Percentiles rank a stretch among this genome's conserved stretches.
Evolutionary conservation across 768 basidiomycete genomes (phyloP).

Genomic region (Lentinula detonsa): DNA sequence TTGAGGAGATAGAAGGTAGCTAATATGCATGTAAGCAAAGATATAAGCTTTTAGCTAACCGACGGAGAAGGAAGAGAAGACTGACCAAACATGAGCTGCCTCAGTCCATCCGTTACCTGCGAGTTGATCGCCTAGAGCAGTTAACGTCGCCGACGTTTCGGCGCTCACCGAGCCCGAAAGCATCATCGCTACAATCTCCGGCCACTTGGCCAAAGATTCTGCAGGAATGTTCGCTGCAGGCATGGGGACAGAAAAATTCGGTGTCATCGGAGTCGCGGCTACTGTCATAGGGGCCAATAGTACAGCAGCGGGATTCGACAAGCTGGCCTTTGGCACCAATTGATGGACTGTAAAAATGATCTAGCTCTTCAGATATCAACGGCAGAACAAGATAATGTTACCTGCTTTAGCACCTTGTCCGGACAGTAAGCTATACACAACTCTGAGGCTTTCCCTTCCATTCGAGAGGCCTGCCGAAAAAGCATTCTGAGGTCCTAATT

Average conservation of each 20-base stretch:
- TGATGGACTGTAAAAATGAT: conserved; percentile 55
- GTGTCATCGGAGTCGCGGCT: conserved; percentile 53
- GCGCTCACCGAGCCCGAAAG: conserved; percentile 60
- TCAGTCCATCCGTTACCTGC: conserved; percentile 64
- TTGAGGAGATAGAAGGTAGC: conserved; percentile 83
- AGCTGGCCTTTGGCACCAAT: conserved; percentile 51
- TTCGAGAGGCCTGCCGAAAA: conserved; percentile 23
- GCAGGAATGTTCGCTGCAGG: conserved; percentile 43
- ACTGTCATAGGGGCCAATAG: conserved; percentile 27
- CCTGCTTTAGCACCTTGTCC: conserved; percentile 77
- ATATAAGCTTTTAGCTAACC: not conserved
- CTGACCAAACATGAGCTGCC: conserved; percentile 91
- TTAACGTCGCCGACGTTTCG: conserved; percentile 71
- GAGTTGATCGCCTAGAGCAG: conserved; percentile 83
- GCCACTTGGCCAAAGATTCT: conserved; percentile 72
- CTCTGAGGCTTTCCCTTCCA: conserved; percentile 68
- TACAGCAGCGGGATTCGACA: conserved; percentile 34
- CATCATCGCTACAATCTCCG: conserved; percentile 81
- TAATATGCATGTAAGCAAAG: conserved; percentile 23
- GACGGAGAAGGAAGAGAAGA: conserved; percentile 4
- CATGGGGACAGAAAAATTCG: conserved; percentile 49
- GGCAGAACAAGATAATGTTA: conserved; percentile 26
- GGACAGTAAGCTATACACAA: conserved; percentile 78
- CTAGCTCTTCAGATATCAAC: conserved; percentile 5
- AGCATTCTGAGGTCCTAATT: conserved; percentile 41